These are phyloP conservation scores for Acanthochlamys bracteata DNA, from an alignment of 106 monocot species.

Conservation along the genomic window DNA sequence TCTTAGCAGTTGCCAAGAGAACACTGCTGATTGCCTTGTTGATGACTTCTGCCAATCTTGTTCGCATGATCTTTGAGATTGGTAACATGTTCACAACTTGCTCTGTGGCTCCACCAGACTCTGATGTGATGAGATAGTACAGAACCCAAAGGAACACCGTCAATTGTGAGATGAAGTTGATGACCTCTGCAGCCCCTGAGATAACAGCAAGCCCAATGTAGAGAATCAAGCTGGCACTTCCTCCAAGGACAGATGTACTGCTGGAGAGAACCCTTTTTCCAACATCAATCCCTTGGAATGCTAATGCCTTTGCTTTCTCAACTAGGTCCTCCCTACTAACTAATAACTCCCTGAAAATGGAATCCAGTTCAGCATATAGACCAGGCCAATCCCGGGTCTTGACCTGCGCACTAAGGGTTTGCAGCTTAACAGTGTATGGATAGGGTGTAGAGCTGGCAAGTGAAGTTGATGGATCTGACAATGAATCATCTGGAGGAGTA, in stretches of 20 bases:
- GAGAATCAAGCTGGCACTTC: slow-evolving; percentile 40
- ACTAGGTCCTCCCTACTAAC: slow-evolving; percentile 49
- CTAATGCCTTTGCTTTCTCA: slow-evolving; percentile 41
- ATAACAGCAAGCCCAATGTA: slow-evolving; percentile 25
- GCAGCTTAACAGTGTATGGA: slow-evolving; percentile 33
- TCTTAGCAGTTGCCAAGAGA: slow-evolving; percentile 51
- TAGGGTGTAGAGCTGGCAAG: slow-evolving; percentile 19
- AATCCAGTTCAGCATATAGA: slow-evolving; percentile 45
- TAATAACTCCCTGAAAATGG: slow-evolving; percentile 42
- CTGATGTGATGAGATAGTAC: slow-evolving; percentile 57
- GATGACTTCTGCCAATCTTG: slow-evolving; percentile 44
- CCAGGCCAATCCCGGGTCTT: slow-evolving; percentile 50
- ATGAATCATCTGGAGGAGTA: slow-evolving; percentile 13
- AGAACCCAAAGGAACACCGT: slow-evolving; percentile 66
- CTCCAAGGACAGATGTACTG: slow-evolving; percentile 37
- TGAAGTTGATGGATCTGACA: slow-evolving; percentile 8
- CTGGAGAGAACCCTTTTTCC: slow-evolving; percentile 37
- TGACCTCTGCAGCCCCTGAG: slow-evolving; percentile 53
- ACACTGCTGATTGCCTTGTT: slow-evolving; percentile 57
- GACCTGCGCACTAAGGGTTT: slow-evolving; percentile 16
- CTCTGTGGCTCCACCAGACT: slow-evolving; percentile 53
- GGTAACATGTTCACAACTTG: slow-evolving; percentile 51
- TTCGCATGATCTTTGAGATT: slow-evolving; percentile 27
- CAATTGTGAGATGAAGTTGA: slow-evolving; percentile 55
- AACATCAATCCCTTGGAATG: slow-evolving; percentile 45